Evolutionary conservation across 139 green algal species (phyloP).

Genomic region (Deuterostichococcus epilithicus): DNA sequence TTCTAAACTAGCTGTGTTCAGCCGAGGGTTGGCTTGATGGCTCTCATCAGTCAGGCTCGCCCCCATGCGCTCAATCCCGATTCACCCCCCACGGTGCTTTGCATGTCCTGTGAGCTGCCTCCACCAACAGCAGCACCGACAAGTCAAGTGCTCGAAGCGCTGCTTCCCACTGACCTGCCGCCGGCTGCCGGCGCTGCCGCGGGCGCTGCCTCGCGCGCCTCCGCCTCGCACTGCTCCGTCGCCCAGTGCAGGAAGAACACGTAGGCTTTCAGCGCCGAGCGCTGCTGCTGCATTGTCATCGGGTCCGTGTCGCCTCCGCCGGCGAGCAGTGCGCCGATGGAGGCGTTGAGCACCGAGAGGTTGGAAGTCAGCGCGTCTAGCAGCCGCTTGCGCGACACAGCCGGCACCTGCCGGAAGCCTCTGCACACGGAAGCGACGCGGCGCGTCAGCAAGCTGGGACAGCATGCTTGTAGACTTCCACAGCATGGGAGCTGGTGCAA

Average conservation of each 20-base stretch:
- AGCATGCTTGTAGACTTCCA: neutral
- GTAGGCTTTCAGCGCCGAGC: conserved; percentile 65
- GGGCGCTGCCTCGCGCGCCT: conserved; percentile 14
- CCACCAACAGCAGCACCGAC: neutral
- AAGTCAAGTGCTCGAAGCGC: neutral
- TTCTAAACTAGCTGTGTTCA: too few relatives aligned
- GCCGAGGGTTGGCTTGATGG: too few relatives aligned
- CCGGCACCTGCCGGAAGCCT: conserved; percentile 6
- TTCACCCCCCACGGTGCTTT: too few relatives aligned
- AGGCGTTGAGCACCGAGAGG: conserved; percentile 57
- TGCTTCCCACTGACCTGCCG: too few relatives aligned
- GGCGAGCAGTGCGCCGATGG: conserved; percentile 28
- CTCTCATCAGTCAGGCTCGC: too few relatives aligned
- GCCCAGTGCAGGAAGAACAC: conserved; percentile 63
- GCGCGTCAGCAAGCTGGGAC: neutral
- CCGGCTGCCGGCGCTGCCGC: neutral
- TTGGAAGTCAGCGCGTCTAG: conserved; percentile 49
- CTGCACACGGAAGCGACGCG: conserved; percentile 7
- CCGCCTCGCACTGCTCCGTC: conserved; percentile 21
- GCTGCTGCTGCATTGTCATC: conserved; percentile 22
- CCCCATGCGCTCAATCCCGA: too few relatives aligned
- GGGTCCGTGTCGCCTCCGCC: conserved; percentile 9
- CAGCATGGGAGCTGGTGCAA: neutral
- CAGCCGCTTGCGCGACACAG: conserved; percentile 11
- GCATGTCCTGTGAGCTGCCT: too few relatives aligned